Evolutionary conservation across 2,329 filamentous ascomycete species (phyloP).

Genomic region (Talaromyces sp.): DNA sequence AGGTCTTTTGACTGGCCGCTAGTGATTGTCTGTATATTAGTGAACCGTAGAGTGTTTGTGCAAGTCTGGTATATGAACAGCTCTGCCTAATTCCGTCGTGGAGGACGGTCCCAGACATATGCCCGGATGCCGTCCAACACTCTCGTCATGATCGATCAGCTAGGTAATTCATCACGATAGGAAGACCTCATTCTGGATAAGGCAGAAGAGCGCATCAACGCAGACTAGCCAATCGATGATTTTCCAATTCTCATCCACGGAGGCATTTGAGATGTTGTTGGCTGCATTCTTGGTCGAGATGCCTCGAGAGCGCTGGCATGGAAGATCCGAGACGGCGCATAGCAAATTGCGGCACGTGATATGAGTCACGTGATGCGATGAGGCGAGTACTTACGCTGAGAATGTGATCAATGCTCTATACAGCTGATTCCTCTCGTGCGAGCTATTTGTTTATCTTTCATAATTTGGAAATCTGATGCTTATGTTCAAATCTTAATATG

Average conservation of each 20-base stretch:
- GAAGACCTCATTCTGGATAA: not conserved
- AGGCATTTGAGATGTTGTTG: not conserved
- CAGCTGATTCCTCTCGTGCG: no score
- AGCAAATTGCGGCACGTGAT: not conserved
- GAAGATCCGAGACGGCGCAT: not conserved
- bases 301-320: not conserved
- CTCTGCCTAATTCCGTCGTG: not conserved
- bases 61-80: not conserved
- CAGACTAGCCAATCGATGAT: not conserved
- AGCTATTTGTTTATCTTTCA: no score
- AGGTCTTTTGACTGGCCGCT: not conserved
- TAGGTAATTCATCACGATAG: not conserved
- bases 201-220: not conserved
- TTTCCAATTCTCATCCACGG: not conserved
- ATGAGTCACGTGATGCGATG: not conserved
- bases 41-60: not conserved
- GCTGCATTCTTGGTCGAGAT: constrained; percentile 8
- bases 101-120: not conserved
- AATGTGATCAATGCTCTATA: no score
- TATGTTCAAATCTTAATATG: not conserved
- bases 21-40: not conserved
- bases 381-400: not conserved
- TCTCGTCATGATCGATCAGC: not conserved
- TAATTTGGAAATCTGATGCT: not conserved
- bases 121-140: not conserved